Evolutionary conservation across 2,329 filamentous ascomycete species (phyloP), one percentile per base, ranked within the genome.

Genomic region (Coleophoma crateriformis): DNA sequence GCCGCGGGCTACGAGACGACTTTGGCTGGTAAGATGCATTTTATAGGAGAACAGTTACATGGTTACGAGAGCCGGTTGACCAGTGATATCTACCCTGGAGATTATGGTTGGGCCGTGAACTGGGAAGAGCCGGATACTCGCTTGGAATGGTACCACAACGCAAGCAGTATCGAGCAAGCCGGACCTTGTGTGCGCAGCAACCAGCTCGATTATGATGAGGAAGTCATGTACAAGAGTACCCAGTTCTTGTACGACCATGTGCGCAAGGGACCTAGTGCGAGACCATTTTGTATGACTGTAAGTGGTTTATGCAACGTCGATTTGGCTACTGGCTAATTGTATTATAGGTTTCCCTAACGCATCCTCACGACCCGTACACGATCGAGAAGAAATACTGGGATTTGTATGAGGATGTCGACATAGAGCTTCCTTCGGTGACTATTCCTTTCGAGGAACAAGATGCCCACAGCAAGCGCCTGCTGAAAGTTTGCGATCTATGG

Each of bases 371-470:
- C 62, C 91, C 91, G 0, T 96, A 96, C 69, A 92, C 90, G 50
- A 96, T 96, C 67, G 89, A 91, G 58, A 81, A 89, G 64, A 88
- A 95, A 68, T 96, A 89, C 71, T 96, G 91, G 91, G 88, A 96
- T 64, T 68, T 87, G 59, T 96, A 96, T 68, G 88, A 96, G 64
- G 87, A 78, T 55, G 88, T 95, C 13, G 90, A 96, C 48, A 95
- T 96, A 63, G 82, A 85, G 7, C 72, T 96, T 51, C 91, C 91
- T 27, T 83, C 87, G 61, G 84, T 91, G 42, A 77, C 77, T 49
- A 88, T 96, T 51, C 80, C 85, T 32, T 85, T 90, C 63, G 86
- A 92, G 56, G 78, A 95, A 64, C 86, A 90, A 61, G 91, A 96
- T 63, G 73, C 87, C 0, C 91, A 96, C 71, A 94, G 89, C 66